A percentile compares a stretch with the other conserved stretches of the same genome.
Evolutionary conservation across 768 basidiomycete genomes (phyloP).

Genomic region (Astraeus odoratus): DNA sequence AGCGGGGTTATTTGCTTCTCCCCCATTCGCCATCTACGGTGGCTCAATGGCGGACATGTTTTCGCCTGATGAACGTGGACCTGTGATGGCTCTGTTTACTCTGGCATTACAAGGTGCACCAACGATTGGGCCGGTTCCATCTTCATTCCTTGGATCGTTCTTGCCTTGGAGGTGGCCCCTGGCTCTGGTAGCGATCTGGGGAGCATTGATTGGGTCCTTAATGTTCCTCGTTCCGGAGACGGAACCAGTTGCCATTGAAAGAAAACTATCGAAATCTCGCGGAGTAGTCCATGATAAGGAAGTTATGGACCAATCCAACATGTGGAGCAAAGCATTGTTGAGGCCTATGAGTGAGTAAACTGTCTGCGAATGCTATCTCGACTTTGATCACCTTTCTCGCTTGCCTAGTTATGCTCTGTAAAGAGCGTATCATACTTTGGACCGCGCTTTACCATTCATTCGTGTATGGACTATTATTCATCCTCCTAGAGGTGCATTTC

Average conservation of each 20-base stretch:
- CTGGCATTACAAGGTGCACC: constrained; percentile 21
- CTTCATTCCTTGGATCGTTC: constrained; percentile 14
- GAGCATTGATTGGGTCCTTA: constrained; percentile 10
- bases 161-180: constrained; percentile 19
- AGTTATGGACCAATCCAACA: not conserved
- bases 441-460: constrained; percentile 23
- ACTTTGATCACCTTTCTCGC: not conserved
- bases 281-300: not conserved
- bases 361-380: not conserved
- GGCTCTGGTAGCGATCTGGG: constrained; percentile 16
- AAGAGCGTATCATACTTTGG: constrained; percentile 22
- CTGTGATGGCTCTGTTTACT: constrained; percentile 19
- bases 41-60: constrained; percentile 21
- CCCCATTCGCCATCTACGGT: constrained; percentile 18
- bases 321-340: constrained; percentile 11
- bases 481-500: constrained; percentile 21
- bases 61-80: constrained; percentile 15
- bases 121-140: constrained; percentile 22
- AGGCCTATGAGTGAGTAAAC: constrained; percentile 13
- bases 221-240: constrained; percentile 18
- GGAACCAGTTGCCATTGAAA: constrained; percentile 12
- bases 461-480: constrained; percentile 21
- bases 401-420: constrained; percentile 16
- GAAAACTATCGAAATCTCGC: constrained; percentile 7
- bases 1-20: constrained; percentile 16